phyloP scores from a whole-genome alignment of 257 asterid genomes.

The Catharanthus roseus region DNA sequence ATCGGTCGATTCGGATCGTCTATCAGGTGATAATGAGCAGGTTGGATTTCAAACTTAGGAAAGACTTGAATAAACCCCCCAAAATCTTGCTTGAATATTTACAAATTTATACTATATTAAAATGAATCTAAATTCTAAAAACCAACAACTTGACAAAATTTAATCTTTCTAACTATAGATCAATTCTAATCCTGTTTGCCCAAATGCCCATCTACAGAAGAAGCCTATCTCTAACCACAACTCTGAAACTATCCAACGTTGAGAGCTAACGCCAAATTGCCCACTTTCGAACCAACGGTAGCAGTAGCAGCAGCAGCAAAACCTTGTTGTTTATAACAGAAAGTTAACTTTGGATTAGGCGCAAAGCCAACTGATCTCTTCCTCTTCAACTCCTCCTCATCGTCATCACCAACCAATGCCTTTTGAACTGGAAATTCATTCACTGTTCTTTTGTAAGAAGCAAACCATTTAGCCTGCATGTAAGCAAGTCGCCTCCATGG shows the following conservation, averaged over 20 bases:
- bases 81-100: too few relatives aligned
- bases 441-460: slow-evolving; percentile 45
- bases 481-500: slow-evolving; percentile 77
- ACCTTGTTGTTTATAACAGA: slow-evolving; percentile 29
- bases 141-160: too few relatives aligned
- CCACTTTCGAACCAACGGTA: too few relatives aligned
- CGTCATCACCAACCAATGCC: neutral
- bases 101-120: too few relatives aligned
- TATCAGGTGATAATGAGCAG: too few relatives aligned
- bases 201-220: neutral
- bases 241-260: slow-evolving; percentile 5
- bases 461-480: slow-evolving; percentile 70
- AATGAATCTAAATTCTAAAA: too few relatives aligned
- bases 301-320: slow-evolving; percentile 23
- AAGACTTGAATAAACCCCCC: too few relatives aligned
- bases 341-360: slow-evolving; percentile 21
- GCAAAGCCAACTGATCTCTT: slow-evolving; percentile 46
- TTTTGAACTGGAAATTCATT: slow-evolving; percentile 35
- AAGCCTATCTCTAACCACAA: too few relatives aligned
- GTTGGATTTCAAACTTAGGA: too few relatives aligned
- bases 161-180: too few relatives aligned
- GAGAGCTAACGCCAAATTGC: slow-evolving; percentile 52
- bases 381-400: slow-evolving; percentile 8
- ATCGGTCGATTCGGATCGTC: too few relatives aligned
- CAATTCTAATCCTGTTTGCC: neutral